phyloP scores from a whole-genome alignment of 495 filamentous ascomycete genomes.

The Patellaria atrata region DNA sequence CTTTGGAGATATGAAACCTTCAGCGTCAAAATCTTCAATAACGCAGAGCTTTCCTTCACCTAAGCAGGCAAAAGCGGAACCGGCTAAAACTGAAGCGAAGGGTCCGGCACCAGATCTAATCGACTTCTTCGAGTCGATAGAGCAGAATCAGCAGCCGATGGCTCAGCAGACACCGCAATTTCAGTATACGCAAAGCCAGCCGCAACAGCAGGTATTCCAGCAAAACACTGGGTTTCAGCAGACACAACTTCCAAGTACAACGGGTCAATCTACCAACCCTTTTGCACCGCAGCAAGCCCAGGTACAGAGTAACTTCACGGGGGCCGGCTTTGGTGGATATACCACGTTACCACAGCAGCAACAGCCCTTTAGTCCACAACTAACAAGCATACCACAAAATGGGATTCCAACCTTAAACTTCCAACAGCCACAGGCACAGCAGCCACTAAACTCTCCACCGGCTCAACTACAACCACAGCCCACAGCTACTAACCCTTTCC shows the following conservation, averaged over 20 bases:
- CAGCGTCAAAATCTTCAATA: slow-evolving; percentile 19
- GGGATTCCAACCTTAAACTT: slow-evolving; percentile 31
- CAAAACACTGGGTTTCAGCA: slow-evolving; percentile 36
- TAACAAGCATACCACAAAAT: slow-evolving; percentile 52
- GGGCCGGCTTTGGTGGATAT: slow-evolving; percentile 79
- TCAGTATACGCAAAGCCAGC: slow-evolving; percentile 17
- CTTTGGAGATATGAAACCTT: slow-evolving; percentile 16
- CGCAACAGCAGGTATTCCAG: slow-evolving; percentile 32
- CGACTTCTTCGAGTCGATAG: slow-evolving; percentile 97
- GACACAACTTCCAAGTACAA: slow-evolving; percentile 27
- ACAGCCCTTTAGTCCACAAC: slow-evolving; percentile 23
- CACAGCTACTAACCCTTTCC: slow-evolving; percentile 26
- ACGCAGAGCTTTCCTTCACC: slow-evolving; percentile 19
- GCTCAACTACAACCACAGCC: slow-evolving; percentile 18
- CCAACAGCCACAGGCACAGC: slow-evolving; percentile 32
- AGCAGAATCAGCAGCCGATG: slow-evolving; percentile 72
- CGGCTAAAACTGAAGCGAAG: slow-evolving; percentile 34
- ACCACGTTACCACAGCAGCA: slow-evolving; percentile 45
- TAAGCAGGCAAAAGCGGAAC: slow-evolving; percentile 16
- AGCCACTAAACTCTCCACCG: slow-evolving; percentile 14
- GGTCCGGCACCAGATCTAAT: slow-evolving; percentile 73
- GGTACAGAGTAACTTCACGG: slow-evolving; percentile 51
- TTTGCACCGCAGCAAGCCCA: slow-evolving; percentile 33
- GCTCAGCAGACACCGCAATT: slow-evolving; percentile 32
- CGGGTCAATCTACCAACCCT: slow-evolving; percentile 32